These are phyloP conservation scores for rapeseed (Brassica napus) DNA, from an alignment of 345 rosid species.

Conservation along the genomic window Da-Ae NC_063434.1:23308501-23309000, in stretches of 20 bases:
- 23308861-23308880: too few species aligned
- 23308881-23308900: too few species aligned
- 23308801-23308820: constrained; percentile 15
- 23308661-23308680: constrained; percentile 49
- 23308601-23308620: constrained; percentile 33
- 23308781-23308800: constrained; percentile 55
- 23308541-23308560: constrained; percentile 71
- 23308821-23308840: background rate
- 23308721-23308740: background rate
- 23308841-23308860: background rate
- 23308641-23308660: constrained; percentile 36
- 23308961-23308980: too few species aligned
- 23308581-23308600: constrained; percentile 85
- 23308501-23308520: constrained; percentile 83
- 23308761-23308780: constrained; percentile 51
- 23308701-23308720: constrained; percentile 39
- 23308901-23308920: too few species aligned
- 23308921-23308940: too few species aligned
- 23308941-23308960: too few species aligned
- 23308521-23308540: constrained; percentile 59
- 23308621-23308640: constrained; percentile 26
- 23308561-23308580: constrained; percentile 85
- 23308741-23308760: constrained; percentile 42
- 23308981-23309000: too few species aligned
- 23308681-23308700: constrained; percentile 43